These are phyloP conservation scores for Pseudodiploospora longispora DNA, from an alignment of 2,329 filamentous ascomycete species.

Conservation along the genomic window DNA sequence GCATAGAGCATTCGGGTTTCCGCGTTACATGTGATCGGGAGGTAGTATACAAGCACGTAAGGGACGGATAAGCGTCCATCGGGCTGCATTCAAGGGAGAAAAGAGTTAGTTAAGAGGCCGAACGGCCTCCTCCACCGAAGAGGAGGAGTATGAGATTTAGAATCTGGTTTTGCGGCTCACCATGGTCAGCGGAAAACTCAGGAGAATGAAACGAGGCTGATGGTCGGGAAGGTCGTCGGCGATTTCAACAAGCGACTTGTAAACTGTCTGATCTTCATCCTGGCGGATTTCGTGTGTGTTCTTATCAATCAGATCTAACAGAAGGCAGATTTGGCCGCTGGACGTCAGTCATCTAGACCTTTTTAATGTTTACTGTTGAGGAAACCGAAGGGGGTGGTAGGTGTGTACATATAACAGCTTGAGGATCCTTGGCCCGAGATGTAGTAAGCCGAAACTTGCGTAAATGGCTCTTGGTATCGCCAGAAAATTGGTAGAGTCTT, in stretches of 20 bases:
- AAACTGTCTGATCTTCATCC: conserved; percentile 67
- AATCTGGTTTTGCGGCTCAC: conserved; percentile 38
- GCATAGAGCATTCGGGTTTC: conserved; percentile 91
- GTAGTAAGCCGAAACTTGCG: conserved; percentile 92
- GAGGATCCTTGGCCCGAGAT: conserved; percentile 74
- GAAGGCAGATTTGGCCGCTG: conserved; percentile 11
- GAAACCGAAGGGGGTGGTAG: background rate
- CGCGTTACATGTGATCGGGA: conserved; percentile 83
- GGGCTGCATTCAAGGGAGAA: conserved; percentile 38
- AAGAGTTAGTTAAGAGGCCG: too few species aligned
- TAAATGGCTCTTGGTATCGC: conserved; percentile 80
- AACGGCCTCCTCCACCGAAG: background rate
- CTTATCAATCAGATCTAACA: conserved; percentile 78
- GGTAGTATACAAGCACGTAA: conserved; percentile 91
- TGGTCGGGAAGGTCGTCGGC: conserved; percentile 88
- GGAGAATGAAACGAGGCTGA: conserved; percentile 77
- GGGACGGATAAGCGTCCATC: conserved; percentile 82
- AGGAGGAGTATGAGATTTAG: background rate
- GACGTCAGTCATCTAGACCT: conserved; percentile 8
- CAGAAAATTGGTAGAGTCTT: conserved; percentile 85
- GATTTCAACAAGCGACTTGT: conserved; percentile 72
- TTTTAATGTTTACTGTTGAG: background rate
- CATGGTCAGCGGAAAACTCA: conserved; percentile 85
- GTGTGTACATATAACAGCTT: conserved; percentile 87
- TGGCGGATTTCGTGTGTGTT: conserved; percentile 83